phyloP scores from a whole-genome alignment of 1,139 yeast genomes.

The Suhomyces yuchorum region DNA sequence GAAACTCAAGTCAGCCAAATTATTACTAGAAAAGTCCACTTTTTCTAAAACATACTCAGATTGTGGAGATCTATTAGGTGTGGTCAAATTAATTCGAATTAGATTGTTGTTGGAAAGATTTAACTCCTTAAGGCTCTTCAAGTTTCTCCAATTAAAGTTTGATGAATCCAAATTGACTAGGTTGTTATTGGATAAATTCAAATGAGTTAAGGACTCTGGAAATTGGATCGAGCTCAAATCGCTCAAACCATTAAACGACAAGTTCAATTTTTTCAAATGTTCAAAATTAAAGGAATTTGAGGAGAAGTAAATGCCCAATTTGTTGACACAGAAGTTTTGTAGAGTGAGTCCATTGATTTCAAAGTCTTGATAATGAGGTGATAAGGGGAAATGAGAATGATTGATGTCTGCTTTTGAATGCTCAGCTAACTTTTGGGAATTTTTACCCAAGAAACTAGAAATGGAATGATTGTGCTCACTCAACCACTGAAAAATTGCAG shows the following conservation, averaged over 20 bases:
- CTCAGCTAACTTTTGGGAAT: not conserved
- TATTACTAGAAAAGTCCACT: conserved; percentile 26
- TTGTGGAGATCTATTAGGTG: not conserved
- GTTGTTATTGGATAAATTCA: conserved; percentile 29
- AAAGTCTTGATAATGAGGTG: conserved; percentile 1
- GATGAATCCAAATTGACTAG: conserved; percentile 18
- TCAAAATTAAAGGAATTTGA: conserved; percentile 2
- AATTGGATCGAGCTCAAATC: conserved; percentile 18
- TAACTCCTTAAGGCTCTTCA: conserved; percentile 19
- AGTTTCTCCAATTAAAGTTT: conserved; percentile 14
- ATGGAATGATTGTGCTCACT: not conserved
- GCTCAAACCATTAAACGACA: conserved; percentile 26
- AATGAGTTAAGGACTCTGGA: conserved; percentile 11
- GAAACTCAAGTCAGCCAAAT: conserved; percentile 17
- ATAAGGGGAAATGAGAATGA: not conserved
- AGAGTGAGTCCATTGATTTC: conserved; percentile 4
- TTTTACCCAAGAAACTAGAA: not conserved
- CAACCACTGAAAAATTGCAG: not conserved
- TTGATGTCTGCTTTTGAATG: not conserved
- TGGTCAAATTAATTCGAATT: conserved; percentile 9
- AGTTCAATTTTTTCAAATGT: conserved; percentile 18
- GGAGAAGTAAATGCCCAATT: conserved; percentile 3
- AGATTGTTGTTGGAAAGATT: conserved; percentile 31
- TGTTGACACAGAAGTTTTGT: conserved; percentile 3
- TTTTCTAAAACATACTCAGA: not conserved